phyloP scores from a whole-genome alignment of 73 alveolate species.

The Symbiodinium pilosum region DNA sequence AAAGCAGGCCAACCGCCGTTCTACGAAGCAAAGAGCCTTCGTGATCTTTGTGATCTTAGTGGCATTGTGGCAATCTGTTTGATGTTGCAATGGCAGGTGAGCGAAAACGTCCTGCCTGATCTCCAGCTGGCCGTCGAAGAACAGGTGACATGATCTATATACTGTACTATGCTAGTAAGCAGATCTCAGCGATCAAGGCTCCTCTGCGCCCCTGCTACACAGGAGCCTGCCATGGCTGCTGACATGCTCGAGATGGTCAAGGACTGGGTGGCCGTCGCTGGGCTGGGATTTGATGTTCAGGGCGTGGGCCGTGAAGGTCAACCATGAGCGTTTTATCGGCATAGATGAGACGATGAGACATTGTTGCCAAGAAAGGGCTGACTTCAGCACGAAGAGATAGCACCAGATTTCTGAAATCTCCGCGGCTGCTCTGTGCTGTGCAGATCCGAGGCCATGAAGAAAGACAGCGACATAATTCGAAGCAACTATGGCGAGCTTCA shows the following conservation, averaged over 20 bases:
- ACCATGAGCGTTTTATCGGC: too few relatives aligned
- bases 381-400: background rate
- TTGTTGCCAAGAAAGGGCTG: too few relatives aligned
- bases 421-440: background rate
- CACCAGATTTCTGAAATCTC: background rate
- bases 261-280: slow-evolving; percentile 55
- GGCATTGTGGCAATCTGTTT: too few relatives aligned
- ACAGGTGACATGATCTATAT: background rate
- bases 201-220: background rate
- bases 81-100: slow-evolving; percentile 21
- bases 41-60: too few relatives aligned
- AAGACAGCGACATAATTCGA: slow-evolving; percentile 68
- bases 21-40: too few relatives aligned
- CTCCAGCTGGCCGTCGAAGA: slow-evolving; percentile 74
- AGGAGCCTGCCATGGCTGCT: slow-evolving; percentile 81
- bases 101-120: slow-evolving; percentile 60
- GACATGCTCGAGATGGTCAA: slow-evolving; percentile 57
- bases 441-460: slow-evolving; percentile 61
- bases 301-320: too few relatives aligned
- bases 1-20: background rate
- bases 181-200: too few relatives aligned
- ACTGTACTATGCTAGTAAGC: background rate
- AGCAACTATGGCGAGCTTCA: slow-evolving; percentile 61
- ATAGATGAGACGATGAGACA: too few relatives aligned
- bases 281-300: background rate